Evolutionary conservation across 306 rosid species (phyloP), one percentile per base, ranked within the genome.

Genomic region (Trifolium pratense): DNA sequence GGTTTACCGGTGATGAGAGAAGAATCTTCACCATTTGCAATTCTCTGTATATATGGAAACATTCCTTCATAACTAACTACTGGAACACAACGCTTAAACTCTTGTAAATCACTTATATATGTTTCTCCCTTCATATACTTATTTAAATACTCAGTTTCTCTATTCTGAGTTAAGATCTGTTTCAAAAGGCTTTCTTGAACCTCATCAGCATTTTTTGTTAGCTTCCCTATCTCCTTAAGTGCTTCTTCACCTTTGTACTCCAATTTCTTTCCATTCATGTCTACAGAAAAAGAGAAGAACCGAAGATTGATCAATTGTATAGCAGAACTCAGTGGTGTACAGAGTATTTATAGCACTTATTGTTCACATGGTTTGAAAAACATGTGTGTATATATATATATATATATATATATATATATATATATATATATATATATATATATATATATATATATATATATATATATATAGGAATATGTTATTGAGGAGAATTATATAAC

Each of bases 201-300:
- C 80, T 68, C 89, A 68, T 63, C 86, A 13, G 93, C 90, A 15
- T 89, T 85, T 53, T 43, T 68, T 6, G 98, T 93, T 48, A 93
- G 82, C 83, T 83, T 89, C 83, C 89, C 98, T 59, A 93, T 90
- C 89, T 87, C 97, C 74, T 80, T 82, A 46, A 93, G 78, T 49
- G 98, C 98, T 80, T 82, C 87, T 83, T 83, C 88, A 29, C 98
- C 97, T 76, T 87, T 93, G 93, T 90, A 93, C 89, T 90, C 93
- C 43, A 93, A 80, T 72, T 82, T 93, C 83, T 86, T 89, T 58
- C 96, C 93, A 5, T 93, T 89, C 98, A 93, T 88, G 46, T 9
- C 52, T 10, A 75, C 23, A 26, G 60, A 56, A 36, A 48, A 76
- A 70, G 77, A 75, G 75, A 72, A 34, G 17, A 48, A 42, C n/a